A percentile compares a stretch with the other conserved stretches of the same genome.
Evolutionary conservation across 2,329 filamentous ascomycete species (phyloP).

Genomic region (Alternaria arborescens): DNA sequence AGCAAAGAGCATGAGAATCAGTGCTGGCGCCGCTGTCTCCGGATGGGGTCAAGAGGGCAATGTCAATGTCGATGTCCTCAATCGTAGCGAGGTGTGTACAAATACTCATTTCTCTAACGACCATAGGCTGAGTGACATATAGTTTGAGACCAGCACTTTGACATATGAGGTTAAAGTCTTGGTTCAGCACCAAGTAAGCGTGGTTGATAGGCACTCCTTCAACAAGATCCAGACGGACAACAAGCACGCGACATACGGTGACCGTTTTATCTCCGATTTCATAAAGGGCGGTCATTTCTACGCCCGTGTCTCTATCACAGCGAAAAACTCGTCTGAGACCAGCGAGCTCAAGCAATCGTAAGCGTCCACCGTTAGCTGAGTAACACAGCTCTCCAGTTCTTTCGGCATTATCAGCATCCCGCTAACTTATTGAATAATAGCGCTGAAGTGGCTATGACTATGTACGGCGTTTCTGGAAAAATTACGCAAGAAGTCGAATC

Average conservation of each 20-base stretch:
- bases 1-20: conserved; percentile 1
- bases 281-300: background rate
- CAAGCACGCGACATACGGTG: background rate
- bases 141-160: conserved; percentile 1
- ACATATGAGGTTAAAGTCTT: background rate
- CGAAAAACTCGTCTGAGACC: background rate
- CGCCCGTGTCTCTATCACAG: conserved; percentile 1
- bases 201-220: background rate
- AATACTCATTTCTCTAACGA: background rate
- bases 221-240: background rate
- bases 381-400: background rate
- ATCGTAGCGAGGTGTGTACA: background rate
- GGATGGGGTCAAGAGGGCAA: background rate
- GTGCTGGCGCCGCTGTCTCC: conserved; percentile 3
- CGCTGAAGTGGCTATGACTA: background rate
- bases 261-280: background rate
- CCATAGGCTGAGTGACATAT: background rate
- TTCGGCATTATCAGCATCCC: background rate
- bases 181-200: conserved; percentile 2
- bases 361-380: background rate
- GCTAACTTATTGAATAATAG: background rate
- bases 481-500: background rate
- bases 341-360: conserved; percentile 1
- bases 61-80: background rate
- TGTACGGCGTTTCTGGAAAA: background rate